Base-by-base conservation (phyloP, 2,329 filamentous ascomycete species). In the Mycosphaerella arachidis region DNA sequence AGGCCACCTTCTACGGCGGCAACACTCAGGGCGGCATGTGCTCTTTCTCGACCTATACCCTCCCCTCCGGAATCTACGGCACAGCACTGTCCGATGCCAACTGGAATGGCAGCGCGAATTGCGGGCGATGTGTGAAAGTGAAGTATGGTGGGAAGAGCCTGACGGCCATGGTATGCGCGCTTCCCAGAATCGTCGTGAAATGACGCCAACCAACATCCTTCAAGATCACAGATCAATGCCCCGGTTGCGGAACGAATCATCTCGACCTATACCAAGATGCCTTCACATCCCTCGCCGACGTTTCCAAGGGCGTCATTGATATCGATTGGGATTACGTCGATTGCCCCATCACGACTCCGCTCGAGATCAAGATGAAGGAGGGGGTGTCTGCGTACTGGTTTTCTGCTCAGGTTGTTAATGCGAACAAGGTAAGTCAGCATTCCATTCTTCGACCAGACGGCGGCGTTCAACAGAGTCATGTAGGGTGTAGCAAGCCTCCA, bases 361-460 rank as follows among this genome's bases (percentile, higher is more conserved):
- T 85, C 9, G 66, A 75, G 50, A 75, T 85, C 27, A 78, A 80
- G 71, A 82, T 82, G 74, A 84, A 85, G 70, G 75, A 77, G 24
- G 80, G 80, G 27, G 78, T 79, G 3, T 81, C 78, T 4, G 68
- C 73, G 31, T 78, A 79, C 71, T 84, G 82, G 81, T 84, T 85
- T 74, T 79, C 78, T 52, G 85, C 86, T 78, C 86, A 89, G 71
- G 84, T 88, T 48, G 77, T 86, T 67, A 87, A 88, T 73, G 75
- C 82, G 67, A 86, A 86, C 70, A 61, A 66, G 59, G 66, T 64
- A 52, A 58, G 59, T 29, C 12, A 8, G 9, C 30, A 20, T 40
- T 13, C 10, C 10, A n/a, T 33, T 6, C 30, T 2, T 48, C 37
- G 20, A 9, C 3, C 4, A 13, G 9, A 9, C 10, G 7, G 18